Evolutionary conservation across 768 basidiomycete genomes (phyloP).

Genomic region (Serendipita sp.): DNA sequence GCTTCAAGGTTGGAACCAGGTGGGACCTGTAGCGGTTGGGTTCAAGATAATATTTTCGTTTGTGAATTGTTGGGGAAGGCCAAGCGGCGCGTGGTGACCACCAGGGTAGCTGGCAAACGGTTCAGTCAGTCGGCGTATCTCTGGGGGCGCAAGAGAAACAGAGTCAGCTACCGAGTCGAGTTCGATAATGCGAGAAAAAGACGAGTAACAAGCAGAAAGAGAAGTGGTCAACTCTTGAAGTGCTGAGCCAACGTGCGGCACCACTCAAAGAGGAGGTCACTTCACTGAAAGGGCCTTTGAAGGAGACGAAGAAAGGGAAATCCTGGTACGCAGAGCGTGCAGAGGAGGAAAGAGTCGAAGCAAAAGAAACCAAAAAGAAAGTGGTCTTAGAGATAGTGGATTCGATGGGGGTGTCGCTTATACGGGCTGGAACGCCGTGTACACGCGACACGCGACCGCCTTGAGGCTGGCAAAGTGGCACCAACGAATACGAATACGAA

Average conservation of each 20-base stretch:
- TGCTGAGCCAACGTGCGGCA: not conserved
- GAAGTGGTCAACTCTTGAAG: not conserved
- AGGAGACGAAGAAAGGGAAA: not conserved
- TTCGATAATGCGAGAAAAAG: not conserved
- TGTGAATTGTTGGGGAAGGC: too few species aligned
- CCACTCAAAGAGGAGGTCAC: too few species aligned
- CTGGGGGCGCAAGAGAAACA: not conserved
- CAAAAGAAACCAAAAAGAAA: not conserved
- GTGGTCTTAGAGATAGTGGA: not conserved
- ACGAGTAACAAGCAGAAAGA: not conserved
- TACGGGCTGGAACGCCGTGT: not conserved
- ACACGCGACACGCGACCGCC: not conserved
- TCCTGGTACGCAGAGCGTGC: not conserved
- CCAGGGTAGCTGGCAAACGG: not conserved
- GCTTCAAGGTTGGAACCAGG: too few species aligned
- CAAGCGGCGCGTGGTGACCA: not conserved
- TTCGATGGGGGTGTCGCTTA: not conserved
- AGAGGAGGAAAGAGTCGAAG: not conserved
- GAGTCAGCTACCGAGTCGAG: not conserved
- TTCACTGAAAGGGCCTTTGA: too few species aligned
- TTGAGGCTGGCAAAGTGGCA: not conserved
- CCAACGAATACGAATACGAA: not conserved
- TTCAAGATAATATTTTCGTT: too few species aligned
- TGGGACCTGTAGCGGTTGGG: too few species aligned
- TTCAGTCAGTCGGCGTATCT: not conserved